phyloP scores from a whole-genome alignment of 176 grass and related monocot species.

The Oryza glumipatula region DNA sequence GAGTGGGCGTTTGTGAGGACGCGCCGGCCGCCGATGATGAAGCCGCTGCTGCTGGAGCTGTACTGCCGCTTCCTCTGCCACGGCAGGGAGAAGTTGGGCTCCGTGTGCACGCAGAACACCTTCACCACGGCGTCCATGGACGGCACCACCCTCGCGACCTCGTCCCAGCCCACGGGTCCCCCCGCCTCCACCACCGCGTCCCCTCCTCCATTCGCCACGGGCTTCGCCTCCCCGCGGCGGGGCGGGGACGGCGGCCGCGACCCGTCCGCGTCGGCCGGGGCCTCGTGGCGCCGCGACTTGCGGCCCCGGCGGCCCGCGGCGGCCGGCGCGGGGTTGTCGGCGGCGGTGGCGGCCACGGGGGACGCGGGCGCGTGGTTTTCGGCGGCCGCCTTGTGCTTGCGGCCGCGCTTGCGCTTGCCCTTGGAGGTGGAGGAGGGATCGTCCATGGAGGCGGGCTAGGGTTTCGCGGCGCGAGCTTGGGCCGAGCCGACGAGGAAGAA shows the following conservation, averaged over 20 bases:
- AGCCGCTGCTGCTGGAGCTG: slow-evolving; percentile 92
- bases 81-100: slow-evolving; percentile 90
- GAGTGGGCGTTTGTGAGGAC: slow-evolving; percentile 96
- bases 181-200: slow-evolving; percentile 28
- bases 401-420: slow-evolving; percentile 53
- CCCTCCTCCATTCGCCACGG: slow-evolving; percentile 37
- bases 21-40: slow-evolving; percentile 74
- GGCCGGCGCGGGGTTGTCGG: slow-evolving; percentile 16
- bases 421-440: slow-evolving; percentile 47
- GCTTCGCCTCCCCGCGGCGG: slow-evolving; percentile 36
- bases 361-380: slow-evolving; percentile 28
- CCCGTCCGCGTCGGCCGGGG: slow-evolving; percentile 37
- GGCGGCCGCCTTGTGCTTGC: slow-evolving; percentile 53
- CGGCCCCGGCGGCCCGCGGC: slow-evolving; percentile 39
- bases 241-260: slow-evolving; percentile 32
- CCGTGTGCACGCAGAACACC: slow-evolving; percentile 97
- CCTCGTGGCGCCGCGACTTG: slow-evolving; percentile 48
- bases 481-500: slow-evolving; percentile 8
- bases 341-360: not conserved
- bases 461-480: slow-evolving; percentile 20
- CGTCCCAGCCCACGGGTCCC: slow-evolving; percentile 57
- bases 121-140: slow-evolving; percentile 97
- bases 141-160: slow-evolving; percentile 71
- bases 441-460: slow-evolving; percentile 57
- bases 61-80: slow-evolving; percentile 97